Evolutionary conservation across 192 early-diverging fungal genomes (phyloP), one percentile per base, ranked within the genome.

Genomic region (Coemansia interrupta): DNA sequence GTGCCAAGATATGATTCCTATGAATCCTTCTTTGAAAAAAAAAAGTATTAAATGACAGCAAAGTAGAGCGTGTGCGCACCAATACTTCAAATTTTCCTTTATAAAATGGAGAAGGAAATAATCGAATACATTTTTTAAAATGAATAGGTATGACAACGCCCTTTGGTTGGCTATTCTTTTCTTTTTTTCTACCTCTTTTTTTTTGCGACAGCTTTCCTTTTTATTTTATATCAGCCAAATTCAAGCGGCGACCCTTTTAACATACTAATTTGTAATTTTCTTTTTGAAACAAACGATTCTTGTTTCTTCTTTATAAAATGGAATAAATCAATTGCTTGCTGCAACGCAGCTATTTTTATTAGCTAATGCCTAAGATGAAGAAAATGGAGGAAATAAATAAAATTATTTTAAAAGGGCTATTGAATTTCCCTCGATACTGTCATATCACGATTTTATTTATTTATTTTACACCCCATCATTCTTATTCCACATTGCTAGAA

Each of bases 261-360:
- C 18, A 18, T 18, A 13, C 14, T 26, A 20, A 49, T 20, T 14
- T 49, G 6, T 13, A 26, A 20, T 0, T 52, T 36, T 36, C 28
- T 36, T 19, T 29, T 28, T 36, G 15, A 52, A 52, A 32, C n/a
- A 29, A 19, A 52, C 23, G 4, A 15, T 26, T 50, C 11, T 28
- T 7, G 7, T 46, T 50, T 50, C 0, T 50, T 13, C 48, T 50
- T 50, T 52, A 32, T 17, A 52, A 52, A 52, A 48, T 13, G 18
- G 10, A 45, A 18, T 45, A 5, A 17, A 45, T 45, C 19, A 45
- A 45, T 18, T 45, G 43, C 43, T 45, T 18, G n/a, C 14, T 36
- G 10, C 32, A 36, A 36, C 32, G 9, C 32, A 36, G 32, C 32
- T 10, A 10, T 36, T 36, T 1, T 10, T 36, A 36, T 36, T 36